These are phyloP conservation scores for Trametes polyzona DNA, from an alignment of 1,284 basidiomycete genomes.

Conservation along the genomic window DNA sequence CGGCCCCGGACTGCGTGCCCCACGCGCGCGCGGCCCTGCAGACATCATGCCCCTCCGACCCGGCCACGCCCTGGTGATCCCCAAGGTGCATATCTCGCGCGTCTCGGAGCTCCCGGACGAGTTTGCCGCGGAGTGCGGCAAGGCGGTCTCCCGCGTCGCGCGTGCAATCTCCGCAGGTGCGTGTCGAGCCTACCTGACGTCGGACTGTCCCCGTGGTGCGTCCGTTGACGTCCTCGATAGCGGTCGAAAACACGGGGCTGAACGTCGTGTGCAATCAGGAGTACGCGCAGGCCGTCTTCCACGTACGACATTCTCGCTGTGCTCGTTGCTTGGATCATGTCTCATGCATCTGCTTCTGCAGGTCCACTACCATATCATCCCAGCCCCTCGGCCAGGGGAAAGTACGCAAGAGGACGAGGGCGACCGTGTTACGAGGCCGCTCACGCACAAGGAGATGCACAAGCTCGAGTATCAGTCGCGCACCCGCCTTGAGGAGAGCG, in stretches of 20 bases:
- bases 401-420: constrained; percentile 6
- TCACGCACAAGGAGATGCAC: constrained; percentile 56
- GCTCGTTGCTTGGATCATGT: background rate
- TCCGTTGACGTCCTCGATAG: constrained; percentile 38
- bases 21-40: constrained; percentile 28
- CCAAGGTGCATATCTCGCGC: constrained; percentile 62
- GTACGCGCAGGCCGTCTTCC: constrained; percentile 81
- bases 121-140: constrained; percentile 60
- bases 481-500: constrained; percentile 60
- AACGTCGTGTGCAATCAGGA: constrained; percentile 83
- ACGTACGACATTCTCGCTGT: constrained; percentile 47
- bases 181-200: background rate
- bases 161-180: constrained; percentile 64
- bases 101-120: constrained; percentile 70
- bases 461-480: constrained; percentile 59
- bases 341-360: constrained; percentile 31
- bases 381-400: constrained; percentile 57
- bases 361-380: constrained; percentile 83
- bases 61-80: constrained; percentile 73
- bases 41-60: constrained; percentile 73
- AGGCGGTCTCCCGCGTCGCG: constrained; percentile 62
- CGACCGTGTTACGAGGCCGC: constrained; percentile 34
- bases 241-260: constrained; percentile 64
- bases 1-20: background rate
- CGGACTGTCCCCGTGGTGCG: background rate